These are phyloP conservation scores for Dicorynia guianensis DNA, from an alignment of 306 rosid genomes.

Conservation along the genomic window DNA sequence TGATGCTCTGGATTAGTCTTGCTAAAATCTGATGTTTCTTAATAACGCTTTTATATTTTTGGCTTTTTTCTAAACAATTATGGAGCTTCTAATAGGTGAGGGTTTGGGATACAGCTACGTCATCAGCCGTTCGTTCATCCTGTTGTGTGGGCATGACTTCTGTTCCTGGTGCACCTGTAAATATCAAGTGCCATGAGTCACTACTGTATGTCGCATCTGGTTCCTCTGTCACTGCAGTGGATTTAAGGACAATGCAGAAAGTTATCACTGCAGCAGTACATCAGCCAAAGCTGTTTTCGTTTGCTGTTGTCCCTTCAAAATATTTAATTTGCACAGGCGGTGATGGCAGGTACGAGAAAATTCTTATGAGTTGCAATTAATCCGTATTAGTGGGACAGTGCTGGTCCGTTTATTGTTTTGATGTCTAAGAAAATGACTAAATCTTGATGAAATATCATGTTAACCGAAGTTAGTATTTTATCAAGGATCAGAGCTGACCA, in stretches of 20 bases:
- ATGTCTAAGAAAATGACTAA: constrained; percentile 28
- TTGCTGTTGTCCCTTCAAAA: constrained; percentile 69
- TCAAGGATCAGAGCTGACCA: constrained; percentile 16
- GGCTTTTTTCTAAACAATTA: constrained; percentile 31
- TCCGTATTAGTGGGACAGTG: constrained; percentile 8
- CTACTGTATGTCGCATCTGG: constrained; percentile 75
- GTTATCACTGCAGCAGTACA: constrained; percentile 61
- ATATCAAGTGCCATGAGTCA: constrained; percentile 81
- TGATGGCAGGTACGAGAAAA: constrained; percentile 60
- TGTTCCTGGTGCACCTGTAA: constrained; percentile 62
- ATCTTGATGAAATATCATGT: constrained; percentile 9
- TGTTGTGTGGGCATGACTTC: constrained; percentile 84
- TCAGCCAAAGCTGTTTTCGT: constrained; percentile 60
- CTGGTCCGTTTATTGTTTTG: not conserved
- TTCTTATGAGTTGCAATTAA: constrained; percentile 4
- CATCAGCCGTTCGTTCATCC: constrained; percentile 70
- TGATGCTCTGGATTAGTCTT: constrained; percentile 11
- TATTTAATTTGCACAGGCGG: constrained; percentile 75
- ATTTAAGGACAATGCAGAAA: constrained; percentile 84
- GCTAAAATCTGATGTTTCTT: not conserved
- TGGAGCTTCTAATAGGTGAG: constrained; percentile 60
- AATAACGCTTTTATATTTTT: not conserved
- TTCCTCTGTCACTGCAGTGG: constrained; percentile 69
- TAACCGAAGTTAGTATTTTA: not conserved
- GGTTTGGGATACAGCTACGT: constrained; percentile 79